Base-by-base conservation (phyloP, 2,329 filamentous ascomycete genomes). In the Rhytidhysteron rufulum region DNA sequence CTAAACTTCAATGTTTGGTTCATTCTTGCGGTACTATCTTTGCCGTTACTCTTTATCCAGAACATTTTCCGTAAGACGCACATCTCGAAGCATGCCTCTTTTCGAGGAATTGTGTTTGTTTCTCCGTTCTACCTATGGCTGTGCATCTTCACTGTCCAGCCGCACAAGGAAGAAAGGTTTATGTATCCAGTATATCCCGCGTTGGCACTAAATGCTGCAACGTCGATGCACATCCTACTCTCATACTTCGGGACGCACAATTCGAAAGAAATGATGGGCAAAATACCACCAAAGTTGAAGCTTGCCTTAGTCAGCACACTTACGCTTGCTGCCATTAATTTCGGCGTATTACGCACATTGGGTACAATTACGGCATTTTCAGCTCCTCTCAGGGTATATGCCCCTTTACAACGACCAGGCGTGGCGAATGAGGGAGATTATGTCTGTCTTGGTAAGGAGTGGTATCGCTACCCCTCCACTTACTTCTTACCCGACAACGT, bases 1-100 rank as follows among this genome's bases (percentile, higher is more conserved):
- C 75, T 98, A 43, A 98, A 98, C 70, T 98, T 97, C 74, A 95
- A 97, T 60, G 67, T 95, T 34, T 97, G 90, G 88, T 90, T 96
- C 53, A 59, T 88, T 9, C 74, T 97, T 10, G 90, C 90, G 0
- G 65, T 95, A 34, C 60, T 79, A 4, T 80, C 86, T 1, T 69
- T 88, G 13, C 91, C 91, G 0, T 69, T 96, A 1, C 83, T 95
- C 49, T 51, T 86, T 0, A 50, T 89, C 0, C 88, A 94, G 53
- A 85, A 88, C 50, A 49, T 83, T 3, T 64, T 86, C 38, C 76
- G 80, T 6, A 69, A 75, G 2, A 82, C 79, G 30, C 67, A 74
- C 9, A 75, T 81, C 11, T 81, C 81, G 4, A 80, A 83, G 43
- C 77, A 86, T 48, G 85, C 82, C 1, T 77, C 86, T 1, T 67